A percentile compares a stretch with the other conserved stretches of the same genome.
Conservation (phyloP, 2,329 filamentous ascomycete genomes). For the Pochonia chlamydosporia region DNA sequence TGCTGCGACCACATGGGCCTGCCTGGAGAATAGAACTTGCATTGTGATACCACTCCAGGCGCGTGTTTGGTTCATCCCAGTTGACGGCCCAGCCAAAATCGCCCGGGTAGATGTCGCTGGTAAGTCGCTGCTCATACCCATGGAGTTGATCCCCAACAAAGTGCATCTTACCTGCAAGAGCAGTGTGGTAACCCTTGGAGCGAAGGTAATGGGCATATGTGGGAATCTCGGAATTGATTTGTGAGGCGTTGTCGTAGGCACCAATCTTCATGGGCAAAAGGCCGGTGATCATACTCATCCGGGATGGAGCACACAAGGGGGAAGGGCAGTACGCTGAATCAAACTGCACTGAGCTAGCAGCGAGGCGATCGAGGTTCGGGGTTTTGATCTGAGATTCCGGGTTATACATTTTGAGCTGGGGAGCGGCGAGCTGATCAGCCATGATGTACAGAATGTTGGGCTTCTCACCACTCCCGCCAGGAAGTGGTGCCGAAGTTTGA, state of each 20-base stretch:
- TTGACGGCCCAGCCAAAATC: conserved; percentile 94
- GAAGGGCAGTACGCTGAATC: conserved; percentile 93
- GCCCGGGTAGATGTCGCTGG: conserved; percentile 91
- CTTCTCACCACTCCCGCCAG: conserved; percentile 19
- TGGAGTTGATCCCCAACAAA: conserved; percentile 94
- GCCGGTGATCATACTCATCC: conserved; percentile 92
- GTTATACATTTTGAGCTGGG: conserved; percentile 89
- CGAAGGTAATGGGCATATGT: conserved; percentile 92
- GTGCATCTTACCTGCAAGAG: conserved; percentile 93
- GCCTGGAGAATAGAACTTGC: conserved; percentile 90
- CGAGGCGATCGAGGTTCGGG: conserved; percentile 79
- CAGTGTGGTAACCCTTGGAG: conserved; percentile 79
- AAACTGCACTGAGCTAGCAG: conserved; percentile 78
- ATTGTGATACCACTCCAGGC: conserved; percentile 95
- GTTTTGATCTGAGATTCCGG: conserved; percentile 84
- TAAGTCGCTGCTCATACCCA: conserved; percentile 86
- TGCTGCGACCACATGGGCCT: conserved; percentile 81
- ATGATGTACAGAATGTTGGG: conserved; percentile 70
- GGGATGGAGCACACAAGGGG: conserved; percentile 84
- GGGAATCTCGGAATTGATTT: conserved; percentile 76
- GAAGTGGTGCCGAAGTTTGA: conserved; percentile 43
- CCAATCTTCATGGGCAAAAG: conserved; percentile 88
- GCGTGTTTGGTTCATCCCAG: conserved; percentile 83
- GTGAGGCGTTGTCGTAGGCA: conserved; percentile 85
- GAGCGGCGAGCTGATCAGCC: conserved; percentile 91